Conservation (phyloP, 257 asterid genomes). For the Solanum stenotomum region DNA sequence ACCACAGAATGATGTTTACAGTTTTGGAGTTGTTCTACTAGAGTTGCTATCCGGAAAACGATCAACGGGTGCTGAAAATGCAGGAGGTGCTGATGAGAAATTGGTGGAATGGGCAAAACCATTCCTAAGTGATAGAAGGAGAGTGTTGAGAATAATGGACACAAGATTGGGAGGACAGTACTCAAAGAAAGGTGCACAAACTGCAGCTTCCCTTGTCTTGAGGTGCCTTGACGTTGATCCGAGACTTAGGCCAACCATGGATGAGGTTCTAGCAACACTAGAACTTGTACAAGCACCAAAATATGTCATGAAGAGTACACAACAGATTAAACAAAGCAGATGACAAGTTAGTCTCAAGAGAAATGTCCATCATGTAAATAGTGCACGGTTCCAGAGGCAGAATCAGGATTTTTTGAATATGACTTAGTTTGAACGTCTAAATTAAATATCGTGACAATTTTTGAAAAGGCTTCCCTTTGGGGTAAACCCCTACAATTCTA, state of each 20-base stretch:
- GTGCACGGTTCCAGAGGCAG: not conserved
- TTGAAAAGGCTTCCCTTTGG: too few relatives aligned
- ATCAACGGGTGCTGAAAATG: conserved; percentile 44
- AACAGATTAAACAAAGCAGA: not conserved
- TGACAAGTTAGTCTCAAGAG: not conserved
- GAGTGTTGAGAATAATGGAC: conserved; percentile 62
- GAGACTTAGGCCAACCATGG: conserved; percentile 37
- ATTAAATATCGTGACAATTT: too few relatives aligned
- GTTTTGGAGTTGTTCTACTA: conserved; percentile 32
- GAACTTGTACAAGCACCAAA: conserved; percentile 28
- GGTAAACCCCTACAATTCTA: too few relatives aligned
- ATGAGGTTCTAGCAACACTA: conserved; percentile 29
- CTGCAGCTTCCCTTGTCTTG: conserved; percentile 38
- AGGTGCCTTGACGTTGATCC: conserved; percentile 40
- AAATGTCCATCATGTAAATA: not conserved
- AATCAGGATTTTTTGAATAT: not conserved
- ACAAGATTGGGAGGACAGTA: conserved; percentile 57
- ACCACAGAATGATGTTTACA: conserved; percentile 38
- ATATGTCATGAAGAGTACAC: not conserved
- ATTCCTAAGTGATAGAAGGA: conserved; percentile 33
- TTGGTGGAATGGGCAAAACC: conserved; percentile 65
- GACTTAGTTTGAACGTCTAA: too few relatives aligned
- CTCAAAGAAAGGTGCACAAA: conserved; percentile 44
- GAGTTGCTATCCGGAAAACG: conserved; percentile 37
- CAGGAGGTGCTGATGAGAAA: conserved; percentile 42